These are phyloP conservation scores for Phtheirospermum japonicum DNA, from an alignment of 257 asterid genomes.

Conservation along the genomic window DNA sequence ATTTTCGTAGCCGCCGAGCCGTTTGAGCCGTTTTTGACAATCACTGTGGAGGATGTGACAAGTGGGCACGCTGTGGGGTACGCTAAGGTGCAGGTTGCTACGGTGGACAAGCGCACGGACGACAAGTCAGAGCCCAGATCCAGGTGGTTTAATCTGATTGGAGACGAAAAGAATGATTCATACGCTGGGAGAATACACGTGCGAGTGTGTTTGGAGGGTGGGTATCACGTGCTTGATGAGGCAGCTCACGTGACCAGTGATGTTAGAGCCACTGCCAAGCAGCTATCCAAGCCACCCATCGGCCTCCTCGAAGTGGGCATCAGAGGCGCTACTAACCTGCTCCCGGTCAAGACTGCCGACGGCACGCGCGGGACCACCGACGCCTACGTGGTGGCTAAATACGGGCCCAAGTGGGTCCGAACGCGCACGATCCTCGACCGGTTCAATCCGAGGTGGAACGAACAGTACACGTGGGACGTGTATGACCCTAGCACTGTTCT, in stretches of 20 bases:
- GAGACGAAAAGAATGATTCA: conserved; percentile 42
- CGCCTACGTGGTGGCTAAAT: conserved; percentile 81
- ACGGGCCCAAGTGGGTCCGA: conserved; percentile 90
- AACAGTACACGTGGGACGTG: conserved; percentile 92
- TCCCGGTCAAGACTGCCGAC: conserved; percentile 77
- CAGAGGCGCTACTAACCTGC: conserved; percentile 71
- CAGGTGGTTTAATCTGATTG: conserved; percentile 73
- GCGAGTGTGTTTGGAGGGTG: conserved; percentile 76
- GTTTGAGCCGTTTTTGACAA: conserved; percentile 73
- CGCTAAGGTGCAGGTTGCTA: conserved; percentile 63
- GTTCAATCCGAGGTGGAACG: conserved; percentile 89
- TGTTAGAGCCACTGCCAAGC: conserved; percentile 75
- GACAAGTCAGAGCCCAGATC: conserved; percentile 78
- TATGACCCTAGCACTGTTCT: conserved; percentile 89
- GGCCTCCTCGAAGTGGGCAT: conserved; percentile 84
- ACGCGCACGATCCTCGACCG: conserved; percentile 79
- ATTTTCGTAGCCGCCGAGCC: conserved; percentile 94
- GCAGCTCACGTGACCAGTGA: conserved; percentile 93
- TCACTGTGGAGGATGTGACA: conserved; percentile 70
- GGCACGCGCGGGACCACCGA: conserved; percentile 86
- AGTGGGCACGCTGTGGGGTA: conserved; percentile 56
- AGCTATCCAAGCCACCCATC: conserved; percentile 68
- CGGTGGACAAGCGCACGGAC: conserved; percentile 73
- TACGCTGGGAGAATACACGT: conserved; percentile 87
- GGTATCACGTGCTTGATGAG: conserved; percentile 96